Evolutionary conservation across 2,329 filamentous ascomycete species (phyloP).

Genomic region (Curvularia hawaiiensis): DNA sequence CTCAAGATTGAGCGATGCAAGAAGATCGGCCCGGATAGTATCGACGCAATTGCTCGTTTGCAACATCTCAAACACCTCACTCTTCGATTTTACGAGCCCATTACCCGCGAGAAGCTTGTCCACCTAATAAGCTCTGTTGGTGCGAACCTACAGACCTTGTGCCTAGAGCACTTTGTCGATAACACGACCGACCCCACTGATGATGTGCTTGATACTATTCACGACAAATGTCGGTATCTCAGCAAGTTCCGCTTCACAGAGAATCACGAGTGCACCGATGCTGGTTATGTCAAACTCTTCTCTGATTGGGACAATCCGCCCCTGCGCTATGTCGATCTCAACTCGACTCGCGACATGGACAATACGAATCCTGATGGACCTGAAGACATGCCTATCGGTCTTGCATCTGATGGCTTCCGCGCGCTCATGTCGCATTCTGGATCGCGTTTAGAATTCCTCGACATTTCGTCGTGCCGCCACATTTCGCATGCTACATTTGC

Average conservation of each 20-base stretch:
- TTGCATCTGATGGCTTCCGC: constrained; percentile 76
- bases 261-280: constrained; percentile 76
- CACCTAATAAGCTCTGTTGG: constrained; percentile 68
- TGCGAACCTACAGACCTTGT: constrained; percentile 73
- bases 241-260: constrained; percentile 81
- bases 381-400: constrained; percentile 65
- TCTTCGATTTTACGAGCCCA: constrained; percentile 66
- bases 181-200: constrained; percentile 63
- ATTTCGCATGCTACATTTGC: constrained; percentile 75
- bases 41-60: constrained; percentile 68
- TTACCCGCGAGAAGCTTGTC: constrained; percentile 63
- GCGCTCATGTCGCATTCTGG: constrained; percentile 88
- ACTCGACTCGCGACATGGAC: constrained; percentile 78
- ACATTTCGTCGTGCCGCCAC: constrained; percentile 84
- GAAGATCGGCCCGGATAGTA: constrained; percentile 67
- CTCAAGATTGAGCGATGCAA: constrained; percentile 86
- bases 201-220: constrained; percentile 70
- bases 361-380: constrained; percentile 69
- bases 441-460: constrained; percentile 65
- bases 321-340: constrained; percentile 73
- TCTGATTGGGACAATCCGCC: constrained; percentile 75
- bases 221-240: constrained; percentile 69
- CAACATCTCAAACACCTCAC: constrained; percentile 74
- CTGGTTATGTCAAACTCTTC: constrained; percentile 75
- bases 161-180: constrained; percentile 70